phyloP scores from a whole-genome alignment of 129 eudicot genomes.

The Lonicera japonica region DNA sequence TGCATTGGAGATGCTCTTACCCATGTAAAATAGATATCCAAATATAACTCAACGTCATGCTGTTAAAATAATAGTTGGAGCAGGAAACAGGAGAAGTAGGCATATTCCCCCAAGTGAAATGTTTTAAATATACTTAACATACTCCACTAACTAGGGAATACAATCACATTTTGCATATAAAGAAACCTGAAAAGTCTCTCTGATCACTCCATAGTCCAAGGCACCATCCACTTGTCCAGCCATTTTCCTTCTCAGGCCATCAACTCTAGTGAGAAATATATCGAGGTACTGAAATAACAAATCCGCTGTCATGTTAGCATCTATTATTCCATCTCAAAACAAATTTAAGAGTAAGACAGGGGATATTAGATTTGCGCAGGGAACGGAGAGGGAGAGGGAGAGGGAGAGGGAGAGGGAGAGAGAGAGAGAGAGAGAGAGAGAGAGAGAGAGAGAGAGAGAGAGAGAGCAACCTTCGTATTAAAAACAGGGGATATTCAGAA shows the following conservation, averaged over 20 bases:
- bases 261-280: slow-evolving; percentile 81
- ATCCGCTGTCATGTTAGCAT: slow-evolving; percentile 10
- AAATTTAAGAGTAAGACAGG: neutral
- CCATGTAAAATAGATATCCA: too few relatives aligned
- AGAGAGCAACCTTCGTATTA: too few relatives aligned
- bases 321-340: neutral
- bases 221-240: slow-evolving; percentile 42
- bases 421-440: too few relatives aligned
- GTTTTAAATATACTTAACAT: neutral
- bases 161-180: neutral
- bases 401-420: too few relatives aligned
- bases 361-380: too few relatives aligned
- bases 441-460: too few relatives aligned
- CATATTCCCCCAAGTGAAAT: neutral
- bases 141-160: neutral
- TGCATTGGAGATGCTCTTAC: too few relatives aligned
- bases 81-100: neutral
- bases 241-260: slow-evolving; percentile 82
- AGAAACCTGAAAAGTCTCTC: slow-evolving; percentile 81
- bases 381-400: too few relatives aligned
- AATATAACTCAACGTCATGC: too few relatives aligned
- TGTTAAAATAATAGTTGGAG: neutral
- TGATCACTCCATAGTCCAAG: slow-evolving; percentile 44
- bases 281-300: slow-evolving; percentile 71
- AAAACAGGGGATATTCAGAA: too few relatives aligned